Base-by-base conservation (phyloP, 306 rosid genomes). In the Pachyrhizus erosus region DNA sequence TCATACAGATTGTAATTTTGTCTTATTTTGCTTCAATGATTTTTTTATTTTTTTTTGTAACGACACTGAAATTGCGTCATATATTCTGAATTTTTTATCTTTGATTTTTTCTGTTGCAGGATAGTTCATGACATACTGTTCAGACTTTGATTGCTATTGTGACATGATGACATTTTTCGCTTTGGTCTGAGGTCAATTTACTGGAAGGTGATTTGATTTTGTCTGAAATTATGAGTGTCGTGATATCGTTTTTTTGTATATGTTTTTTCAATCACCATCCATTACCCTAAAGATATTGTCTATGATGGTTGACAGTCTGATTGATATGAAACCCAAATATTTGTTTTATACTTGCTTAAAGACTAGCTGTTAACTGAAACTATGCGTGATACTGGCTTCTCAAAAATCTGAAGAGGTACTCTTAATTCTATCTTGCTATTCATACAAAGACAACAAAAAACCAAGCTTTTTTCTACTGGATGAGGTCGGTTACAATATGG, bases 31-130 rank as follows among this genome's bases (percentile, higher is more conserved):
- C 45, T 83, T 46, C 29, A 5, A 23, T 69, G 18, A n/a, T 33
- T 33, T 33, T 33, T 33, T 33, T 27, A 1, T 27, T 27, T 58
- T 77, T 65, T 18, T 80, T 71, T 83, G 43, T 18, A 9, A 29
- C 55, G 73, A 67, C 5, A n/a, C 45, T 77, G 82, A 68, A 78
- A 45, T 81, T 64, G 64, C 40, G 33, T 68, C 11, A 4, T 52
- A 68, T 66, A 67, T 85, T 64, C 48, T 86, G 74, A 84, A 68
- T 75, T 78, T 64, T 51, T 15, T 39, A 70, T 24, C 29, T 70
- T 71, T 23, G 34, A 51, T 43, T 57, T 76, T 80, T 82, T 3
- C 14, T 11, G 49, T 68, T 88, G 89, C 92, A 88, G 92, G 85
- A 87, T n/a, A 83, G 77, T 54, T 52, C 78, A 43, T 60, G 68